Conservation (phyloP, 352 stramenopile species). For the Pythium myriotylum region DNA sequence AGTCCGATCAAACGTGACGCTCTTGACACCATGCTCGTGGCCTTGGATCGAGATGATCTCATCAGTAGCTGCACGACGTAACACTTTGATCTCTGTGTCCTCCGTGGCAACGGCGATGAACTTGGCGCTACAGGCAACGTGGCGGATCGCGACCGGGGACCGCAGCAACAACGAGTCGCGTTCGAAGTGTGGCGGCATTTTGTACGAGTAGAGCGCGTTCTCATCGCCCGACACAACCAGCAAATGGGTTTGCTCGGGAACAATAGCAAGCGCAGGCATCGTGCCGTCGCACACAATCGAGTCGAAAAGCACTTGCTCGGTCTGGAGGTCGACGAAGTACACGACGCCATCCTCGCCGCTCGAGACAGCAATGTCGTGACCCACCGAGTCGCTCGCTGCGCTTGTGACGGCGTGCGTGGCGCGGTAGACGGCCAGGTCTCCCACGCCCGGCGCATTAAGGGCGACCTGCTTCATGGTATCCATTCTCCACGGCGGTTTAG, state of each 20-base stretch:
- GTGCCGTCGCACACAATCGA: slow-evolving; percentile 58
- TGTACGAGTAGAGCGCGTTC: slow-evolving; percentile 70
- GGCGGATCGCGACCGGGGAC: slow-evolving; percentile 73
- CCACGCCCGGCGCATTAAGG: slow-evolving; percentile 71
- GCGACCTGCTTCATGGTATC: slow-evolving; percentile 81
- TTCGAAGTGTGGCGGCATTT: slow-evolving; percentile 49
- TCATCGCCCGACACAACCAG: slow-evolving; percentile 75
- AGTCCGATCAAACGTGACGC: slow-evolving; percentile 60
- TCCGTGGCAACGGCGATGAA: slow-evolving; percentile 78
- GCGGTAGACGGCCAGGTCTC: slow-evolving; percentile 61
- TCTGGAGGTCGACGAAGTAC: slow-evolving; percentile 67
- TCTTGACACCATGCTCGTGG: slow-evolving; percentile 72
- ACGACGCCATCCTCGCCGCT: slow-evolving; percentile 83
- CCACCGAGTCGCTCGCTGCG: slow-evolving; percentile 34
- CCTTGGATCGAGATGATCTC: slow-evolving; percentile 66
- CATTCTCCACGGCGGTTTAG: slow-evolving; percentile 30
- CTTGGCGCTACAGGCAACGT: slow-evolving; percentile 60
- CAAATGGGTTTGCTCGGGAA: slow-evolving; percentile 65
- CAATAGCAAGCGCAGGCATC: slow-evolving; percentile 71
- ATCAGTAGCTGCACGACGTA: slow-evolving; percentile 55
- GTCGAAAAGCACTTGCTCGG: slow-evolving; percentile 51
- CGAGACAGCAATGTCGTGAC: slow-evolving; percentile 68
- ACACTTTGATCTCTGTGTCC: slow-evolving; percentile 70
- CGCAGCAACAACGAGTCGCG: slow-evolving; percentile 65
- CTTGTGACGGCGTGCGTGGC: slow-evolving; percentile 33